These are phyloP conservation scores for Bipolaris zeicola DNA, from an alignment of 2,329 filamentous ascomycete genomes.

Conservation along the genomic window DNA sequence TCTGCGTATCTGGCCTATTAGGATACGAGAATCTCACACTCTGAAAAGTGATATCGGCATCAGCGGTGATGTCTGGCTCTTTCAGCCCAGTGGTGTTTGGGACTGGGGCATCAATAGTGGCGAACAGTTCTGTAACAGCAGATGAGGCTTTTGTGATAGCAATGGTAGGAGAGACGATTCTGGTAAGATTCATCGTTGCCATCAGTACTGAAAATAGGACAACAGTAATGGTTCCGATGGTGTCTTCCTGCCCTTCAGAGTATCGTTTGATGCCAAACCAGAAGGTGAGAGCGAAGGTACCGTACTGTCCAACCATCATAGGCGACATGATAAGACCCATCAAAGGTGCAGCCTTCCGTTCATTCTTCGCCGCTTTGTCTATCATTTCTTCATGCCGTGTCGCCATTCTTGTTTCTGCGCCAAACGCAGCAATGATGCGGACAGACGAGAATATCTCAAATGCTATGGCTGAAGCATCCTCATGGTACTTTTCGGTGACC, in stretches of 20 bases:
- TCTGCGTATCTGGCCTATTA: conserved; percentile 64
- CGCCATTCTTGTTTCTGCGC: conserved; percentile 43
- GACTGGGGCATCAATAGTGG: conserved; percentile 42
- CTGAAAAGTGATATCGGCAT: conserved; percentile 43
- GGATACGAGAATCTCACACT: conserved; percentile 48
- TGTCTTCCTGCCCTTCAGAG: conserved; percentile 33
- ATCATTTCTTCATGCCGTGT: conserved; percentile 36
- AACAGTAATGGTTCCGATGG: conserved; percentile 42
- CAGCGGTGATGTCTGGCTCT: conserved; percentile 43
- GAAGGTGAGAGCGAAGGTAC: conserved; percentile 46
- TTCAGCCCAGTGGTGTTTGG: conserved; percentile 38
- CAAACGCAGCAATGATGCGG: conserved; percentile 46
- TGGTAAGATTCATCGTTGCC: conserved; percentile 42
- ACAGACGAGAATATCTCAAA: conserved; percentile 49
- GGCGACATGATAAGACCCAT: conserved; percentile 45
- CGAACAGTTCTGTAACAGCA: conserved; percentile 45
- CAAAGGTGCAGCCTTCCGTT: conserved; percentile 36
- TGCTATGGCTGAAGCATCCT: conserved; percentile 45
- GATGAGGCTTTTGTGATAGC: conserved; percentile 43
- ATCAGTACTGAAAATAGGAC: conserved; percentile 50
- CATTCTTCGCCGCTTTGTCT: conserved; percentile 34
- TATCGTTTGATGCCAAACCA: conserved; percentile 49
- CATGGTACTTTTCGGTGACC: conserved; percentile 35
- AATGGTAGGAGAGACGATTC: conserved; percentile 39
- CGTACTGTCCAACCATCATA: conserved; percentile 44